These are phyloP conservation scores for Daedaleopsis nitida DNA, from an alignment of 768 basidiomycete genomes.

Conservation along the genomic window DNA sequence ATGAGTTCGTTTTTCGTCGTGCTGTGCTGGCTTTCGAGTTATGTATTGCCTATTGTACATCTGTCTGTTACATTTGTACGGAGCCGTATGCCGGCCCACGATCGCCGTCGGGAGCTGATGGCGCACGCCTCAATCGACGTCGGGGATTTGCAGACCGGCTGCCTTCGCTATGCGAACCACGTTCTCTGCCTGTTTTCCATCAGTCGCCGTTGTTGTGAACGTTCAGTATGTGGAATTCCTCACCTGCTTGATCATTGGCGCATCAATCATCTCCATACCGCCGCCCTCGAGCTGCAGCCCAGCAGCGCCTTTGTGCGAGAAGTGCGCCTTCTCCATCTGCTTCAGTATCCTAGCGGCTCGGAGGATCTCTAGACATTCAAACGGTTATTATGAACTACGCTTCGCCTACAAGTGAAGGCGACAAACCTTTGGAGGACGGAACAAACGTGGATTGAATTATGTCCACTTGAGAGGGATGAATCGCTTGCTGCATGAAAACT, in stretches of 20 bases:
- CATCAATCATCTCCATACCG: conserved; percentile 83
- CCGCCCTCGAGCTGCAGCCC: conserved; percentile 62
- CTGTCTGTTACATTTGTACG: neutral
- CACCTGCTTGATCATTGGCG: conserved; percentile 87
- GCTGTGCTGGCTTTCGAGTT: neutral
- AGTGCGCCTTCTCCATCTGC: conserved; percentile 62
- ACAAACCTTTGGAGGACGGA: conserved; percentile 66
- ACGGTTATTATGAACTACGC: neutral
- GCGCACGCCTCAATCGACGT: conserved; percentile 30
- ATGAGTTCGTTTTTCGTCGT: neutral
- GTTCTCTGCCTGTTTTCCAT: conserved; percentile 45
- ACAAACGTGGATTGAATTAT: conserved; percentile 79
- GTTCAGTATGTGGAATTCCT: conserved; percentile 3
- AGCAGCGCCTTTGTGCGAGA: conserved; percentile 60
- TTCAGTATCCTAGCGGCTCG: conserved; percentile 75
- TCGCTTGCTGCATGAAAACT: conserved; percentile 71
- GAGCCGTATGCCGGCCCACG: too few relatives aligned
- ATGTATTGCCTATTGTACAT: neutral
- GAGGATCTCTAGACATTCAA: conserved; percentile 56
- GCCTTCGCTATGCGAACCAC: conserved; percentile 53
- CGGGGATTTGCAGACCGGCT: conserved; percentile 57
- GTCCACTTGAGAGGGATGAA: conserved; percentile 84
- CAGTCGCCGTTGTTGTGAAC: neutral
- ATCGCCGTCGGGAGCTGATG: neutral
- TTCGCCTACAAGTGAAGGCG: neutral